Conservation (phyloP, 495 filamentous ascomycete species). For the Xylaria bambusicola region DNA sequence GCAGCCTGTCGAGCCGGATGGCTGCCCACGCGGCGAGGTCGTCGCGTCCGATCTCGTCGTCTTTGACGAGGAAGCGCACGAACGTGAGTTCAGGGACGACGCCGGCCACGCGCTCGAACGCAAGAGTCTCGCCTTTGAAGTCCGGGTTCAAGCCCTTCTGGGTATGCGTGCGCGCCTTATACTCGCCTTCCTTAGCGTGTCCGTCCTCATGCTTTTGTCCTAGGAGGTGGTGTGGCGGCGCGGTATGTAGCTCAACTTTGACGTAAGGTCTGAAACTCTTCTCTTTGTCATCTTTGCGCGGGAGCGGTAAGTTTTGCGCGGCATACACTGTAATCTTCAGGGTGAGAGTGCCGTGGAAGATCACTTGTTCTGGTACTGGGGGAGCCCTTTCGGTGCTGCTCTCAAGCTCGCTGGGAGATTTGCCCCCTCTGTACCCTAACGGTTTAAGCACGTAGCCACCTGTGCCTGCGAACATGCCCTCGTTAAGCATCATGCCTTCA, state of each 20-base stretch:
- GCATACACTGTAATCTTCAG: conserved; percentile 57
- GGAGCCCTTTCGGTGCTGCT: neutral
- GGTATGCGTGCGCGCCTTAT: conserved; percentile 68
- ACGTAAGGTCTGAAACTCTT: conserved; percentile 74
- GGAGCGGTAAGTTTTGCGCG: conserved; percentile 58
- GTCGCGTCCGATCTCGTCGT: conserved; percentile 76
- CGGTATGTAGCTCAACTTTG: conserved; percentile 79
- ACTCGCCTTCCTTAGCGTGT: conserved; percentile 59
- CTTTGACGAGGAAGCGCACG: conserved; percentile 82
- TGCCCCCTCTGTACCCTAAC: conserved; percentile 44
- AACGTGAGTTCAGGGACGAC: conserved; percentile 81
- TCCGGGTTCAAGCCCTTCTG: conserved; percentile 66
- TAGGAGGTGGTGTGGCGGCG: conserved; percentile 55
- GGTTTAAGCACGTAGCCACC: conserved; percentile 87
- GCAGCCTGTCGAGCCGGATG: conserved; percentile 77
- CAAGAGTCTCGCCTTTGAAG: conserved; percentile 63
- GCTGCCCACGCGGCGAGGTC: conserved; percentile 84
- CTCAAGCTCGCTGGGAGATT: conserved; percentile 12
- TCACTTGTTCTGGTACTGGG: conserved; percentile 20
- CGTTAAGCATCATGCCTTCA: conserved; percentile 92
- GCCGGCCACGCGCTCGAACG: conserved; percentile 61
- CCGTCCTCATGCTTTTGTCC: conserved; percentile 18
- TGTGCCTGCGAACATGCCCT: conserved; percentile 84
- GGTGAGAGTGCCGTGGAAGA: conserved; percentile 51
- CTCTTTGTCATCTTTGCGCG: conserved; percentile 53